Base-by-base conservation (phyloP, 1,284 basidiomycete genomes). In the Pterulicium gracile region DNA sequence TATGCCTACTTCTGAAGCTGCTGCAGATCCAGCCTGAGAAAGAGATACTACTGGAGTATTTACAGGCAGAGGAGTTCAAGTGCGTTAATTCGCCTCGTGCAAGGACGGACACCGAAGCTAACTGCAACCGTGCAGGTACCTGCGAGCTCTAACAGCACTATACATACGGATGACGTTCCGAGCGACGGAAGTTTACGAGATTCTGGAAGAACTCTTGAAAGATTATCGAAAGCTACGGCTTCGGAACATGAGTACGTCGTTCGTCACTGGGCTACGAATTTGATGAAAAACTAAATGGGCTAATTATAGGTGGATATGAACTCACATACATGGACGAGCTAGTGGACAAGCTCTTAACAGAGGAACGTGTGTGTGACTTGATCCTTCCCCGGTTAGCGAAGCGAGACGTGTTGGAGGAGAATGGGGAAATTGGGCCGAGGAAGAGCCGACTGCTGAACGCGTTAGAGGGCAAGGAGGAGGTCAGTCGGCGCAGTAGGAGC, bases 41-140 rank as follows among this genome's bases (percentile, higher is more conserved):
- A 60, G 91, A 95, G 63, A 98, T 98, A 50, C 62, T 98, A 42
- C 67, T 96, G 3, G 96, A 98, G 58, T 99, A 99, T 60, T 69
- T 99, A 17, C 79, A 84, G 50, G 92, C 90, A 2, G 90, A 95
- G 50, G 95, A 98, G 61, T 98, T 98, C 77, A 99, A 99, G 93
- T 95, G 57, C 54, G 86, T 72, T 10, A n/a, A 7, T 34, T 35
- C 45, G 18, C 24, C 44, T 47, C 43, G n/a, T n/a, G n/a, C n/a
- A n/a, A n/a, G n/a, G n/a, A n/a, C n/a, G n/a, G n/a, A n/a, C n/a
- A n/a, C n/a, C n/a, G n/a, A n/a, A n/a, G n/a, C n/a, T n/a, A n/a
- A n/a, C n/a, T n/a, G n/a, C n/a, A n/a, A n/a, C n/a, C n/a, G n/a
- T n/a, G n/a, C 53, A 96, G 93, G 61, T 98, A 98, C 63, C 70